Conservation (phyloP, 1,284 basidiomycete genomes). For the Ustilago loliicola region DNA sequence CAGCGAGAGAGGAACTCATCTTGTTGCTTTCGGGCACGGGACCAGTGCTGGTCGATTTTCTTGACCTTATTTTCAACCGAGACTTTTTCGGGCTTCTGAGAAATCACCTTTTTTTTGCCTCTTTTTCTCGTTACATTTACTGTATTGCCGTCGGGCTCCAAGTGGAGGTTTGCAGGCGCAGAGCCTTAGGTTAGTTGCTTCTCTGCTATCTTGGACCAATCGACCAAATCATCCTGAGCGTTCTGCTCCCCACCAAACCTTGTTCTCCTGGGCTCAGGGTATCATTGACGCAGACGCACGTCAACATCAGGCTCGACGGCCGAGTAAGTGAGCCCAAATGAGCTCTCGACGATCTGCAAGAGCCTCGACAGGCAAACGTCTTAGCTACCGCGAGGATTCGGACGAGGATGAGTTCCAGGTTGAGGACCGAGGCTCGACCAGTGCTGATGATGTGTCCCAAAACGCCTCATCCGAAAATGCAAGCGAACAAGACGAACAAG, state of each 20-base stretch:
- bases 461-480: slow-evolving; percentile 8
- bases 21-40: neutral
- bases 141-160: no score
- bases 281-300: neutral
- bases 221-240: neutral
- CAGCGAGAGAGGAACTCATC: neutral
- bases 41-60: neutral
- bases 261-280: neutral
- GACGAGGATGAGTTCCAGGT: slow-evolving; percentile 33
- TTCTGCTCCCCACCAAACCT: neutral
- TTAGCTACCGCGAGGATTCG: slow-evolving; percentile 38
- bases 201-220: no score
- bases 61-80: slow-evolving; percentile 1
- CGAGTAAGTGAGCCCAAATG: slow-evolving; percentile 10
- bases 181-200: no score
- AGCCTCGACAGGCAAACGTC: slow-evolving; percentile 25
- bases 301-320: neutral
- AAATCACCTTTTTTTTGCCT: neutral
- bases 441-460: slow-evolving; percentile 19
- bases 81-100: neutral
- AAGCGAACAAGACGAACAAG: slow-evolving; percentile 12
- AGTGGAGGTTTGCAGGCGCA: no score
- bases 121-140: neutral
- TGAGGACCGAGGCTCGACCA: slow-evolving; percentile 19
- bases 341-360: slow-evolving; percentile 39